Percentiles rank a stretch among this genome's conserved stretches.
Evolutionary conservation across 441 rosid genomes (phyloP).

Genomic region (Kokia cookei): DNA sequence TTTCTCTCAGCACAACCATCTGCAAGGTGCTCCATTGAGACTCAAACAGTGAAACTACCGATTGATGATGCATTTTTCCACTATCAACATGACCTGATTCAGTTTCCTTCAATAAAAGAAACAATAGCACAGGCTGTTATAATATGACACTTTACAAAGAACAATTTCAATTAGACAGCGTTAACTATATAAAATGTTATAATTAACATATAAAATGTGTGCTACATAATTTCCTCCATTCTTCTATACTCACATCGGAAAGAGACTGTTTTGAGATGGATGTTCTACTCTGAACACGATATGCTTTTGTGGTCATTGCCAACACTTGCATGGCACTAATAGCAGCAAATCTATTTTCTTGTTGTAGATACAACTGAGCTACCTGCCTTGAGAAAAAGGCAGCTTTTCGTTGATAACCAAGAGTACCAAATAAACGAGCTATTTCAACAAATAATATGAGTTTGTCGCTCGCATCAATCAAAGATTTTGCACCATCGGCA

Average conservation of each 20-base stretch:
- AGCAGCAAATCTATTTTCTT: slow-evolving; percentile 89
- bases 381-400: slow-evolving; percentile 98
- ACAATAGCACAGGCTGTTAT: not conserved
- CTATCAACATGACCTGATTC: slow-evolving; percentile 54
- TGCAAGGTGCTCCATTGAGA: slow-evolving; percentile 99
- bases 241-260: slow-evolving; percentile 26
- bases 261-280: slow-evolving; percentile 43
- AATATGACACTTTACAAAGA: not conserved
- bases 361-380: slow-evolving; percentile 91
- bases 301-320: slow-evolving; percentile 94
- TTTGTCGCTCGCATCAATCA: slow-evolving; percentile 92
- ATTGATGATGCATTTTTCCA: slow-evolving; percentile 76
- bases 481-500: slow-evolving; percentile 91
- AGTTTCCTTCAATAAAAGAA: slow-evolving; percentile 37
- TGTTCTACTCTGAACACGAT: slow-evolving; percentile 86
- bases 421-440: slow-evolving; percentile 86
- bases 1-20: slow-evolving; percentile 98
- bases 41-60: slow-evolving; percentile 78
- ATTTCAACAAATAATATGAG: slow-evolving; percentile 83
- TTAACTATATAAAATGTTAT: not conserved
- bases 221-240: not conserved
- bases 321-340: slow-evolving; percentile 95
- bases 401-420: slow-evolving; percentile 91
- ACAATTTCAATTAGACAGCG: not conserved
- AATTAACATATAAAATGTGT: not conserved